Evolutionary conservation across 1,284 basidiomycete genomes (phyloP), one percentile per base, ranked within the genome.

Genomic region (Phylloporus gajari): DNA sequence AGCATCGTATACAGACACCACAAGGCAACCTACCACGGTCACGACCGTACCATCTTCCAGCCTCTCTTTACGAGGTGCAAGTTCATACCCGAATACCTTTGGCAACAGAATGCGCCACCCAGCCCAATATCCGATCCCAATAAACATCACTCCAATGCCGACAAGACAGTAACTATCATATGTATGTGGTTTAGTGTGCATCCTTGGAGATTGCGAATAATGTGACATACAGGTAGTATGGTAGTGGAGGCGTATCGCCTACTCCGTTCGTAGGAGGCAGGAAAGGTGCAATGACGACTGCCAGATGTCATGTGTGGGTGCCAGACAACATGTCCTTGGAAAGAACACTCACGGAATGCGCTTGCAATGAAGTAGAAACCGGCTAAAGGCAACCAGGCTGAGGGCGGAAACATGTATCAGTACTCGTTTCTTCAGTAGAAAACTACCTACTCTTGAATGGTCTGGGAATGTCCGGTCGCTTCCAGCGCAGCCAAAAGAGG

Each of bases 211-310:
- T 2, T 56, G 38, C 8, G 21, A 58, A 21, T n/a, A 21, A 35
- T 23, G 44, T 17, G 40, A 80, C 86, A 35, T 70, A 90, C 84
- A 91, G 76, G 75, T 90, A 91, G 74, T 91, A 91, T 5, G 90
- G 88, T 51, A 91, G 77, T 11, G 89, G 89, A 5, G 89, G 89
- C 0, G 89, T 89, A 73, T 91, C 89, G 12, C 90, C 90, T 2
- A 88, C 83, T 8, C 85, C 84, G 72, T 88, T 88, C 0, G 86
- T 80, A n/a, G 65, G 65, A 32, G 27, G 65, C 17, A 67, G 23
- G 40, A 58, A 67, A 44, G 65, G 65, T 25, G 53, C 53, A 13
- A 67, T 6, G 21, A 67, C 44, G 27, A 67, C 65, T 90, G 46
- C 2, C 56, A 21, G 32, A 17, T 3, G 6, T 61, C 12, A 7